phyloP scores from a whole-genome alignment of 1,284 basidiomycete genomes.

The Ceratobasidium sp. region DNA sequence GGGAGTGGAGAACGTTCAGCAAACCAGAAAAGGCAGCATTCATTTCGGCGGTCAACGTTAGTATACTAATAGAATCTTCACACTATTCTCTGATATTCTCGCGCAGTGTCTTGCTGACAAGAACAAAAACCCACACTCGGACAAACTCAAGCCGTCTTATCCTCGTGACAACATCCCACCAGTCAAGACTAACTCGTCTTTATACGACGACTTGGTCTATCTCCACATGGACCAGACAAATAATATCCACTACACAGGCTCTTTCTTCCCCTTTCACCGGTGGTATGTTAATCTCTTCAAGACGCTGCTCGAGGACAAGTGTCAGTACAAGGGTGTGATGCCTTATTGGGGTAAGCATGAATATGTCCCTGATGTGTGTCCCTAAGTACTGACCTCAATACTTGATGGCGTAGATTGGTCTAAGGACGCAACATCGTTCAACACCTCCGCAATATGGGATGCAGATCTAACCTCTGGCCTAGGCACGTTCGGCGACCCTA shows the following conservation, averaged over 20 bases:
- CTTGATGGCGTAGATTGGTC: conserved; percentile 23
- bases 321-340: conserved; percentile 41
- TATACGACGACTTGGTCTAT: conserved; percentile 39
- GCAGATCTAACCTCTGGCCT: conserved; percentile 31
- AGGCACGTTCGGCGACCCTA: conserved; percentile 32
- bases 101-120: conserved; percentile 26
- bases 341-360: conserved; percentile 35
- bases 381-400: neutral
- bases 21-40: conserved; percentile 34
- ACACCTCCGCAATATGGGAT: conserved; percentile 37
- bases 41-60: conserved; percentile 33
- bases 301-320: conserved; percentile 9
- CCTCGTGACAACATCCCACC: conserved; percentile 15
- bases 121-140: conserved; percentile 27
- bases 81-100: too few species aligned
- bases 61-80: neutral
- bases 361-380: neutral
- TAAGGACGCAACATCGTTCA: conserved; percentile 38
- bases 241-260: conserved; percentile 38
- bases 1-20: conserved; percentile 35
- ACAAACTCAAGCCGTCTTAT: conserved; percentile 26
- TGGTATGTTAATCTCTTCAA: conserved; percentile 12
- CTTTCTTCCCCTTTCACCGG: conserved; percentile 32
- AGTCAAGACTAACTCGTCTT: conserved; percentile 6
- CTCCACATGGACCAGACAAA: conserved; percentile 40